These are phyloP conservation scores for Suillus lakei DNA, from an alignment of 768 basidiomycete species.

Conservation along the genomic window DNA sequence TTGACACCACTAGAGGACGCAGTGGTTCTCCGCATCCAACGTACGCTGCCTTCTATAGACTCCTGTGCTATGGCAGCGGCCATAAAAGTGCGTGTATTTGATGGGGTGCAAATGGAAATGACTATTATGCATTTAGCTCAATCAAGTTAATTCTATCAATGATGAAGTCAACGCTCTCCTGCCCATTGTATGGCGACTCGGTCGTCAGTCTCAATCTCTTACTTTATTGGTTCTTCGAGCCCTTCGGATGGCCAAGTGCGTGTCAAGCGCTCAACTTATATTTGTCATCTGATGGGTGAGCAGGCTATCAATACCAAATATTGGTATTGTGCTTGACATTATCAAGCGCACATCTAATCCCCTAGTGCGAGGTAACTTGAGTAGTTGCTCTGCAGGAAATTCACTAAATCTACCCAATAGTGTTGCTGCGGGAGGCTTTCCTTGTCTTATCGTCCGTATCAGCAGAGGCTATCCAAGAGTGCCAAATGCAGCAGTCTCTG, in stretches of 20 bases:
- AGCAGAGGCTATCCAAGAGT: constrained; percentile 23
- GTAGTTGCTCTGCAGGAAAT: not conserved
- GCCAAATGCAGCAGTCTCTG: constrained; percentile 13
- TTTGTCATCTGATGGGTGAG: not conserved
- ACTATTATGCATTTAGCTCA: constrained; percentile 2
- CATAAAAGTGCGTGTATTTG: constrained; percentile 27
- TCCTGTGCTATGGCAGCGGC: constrained; percentile 15
- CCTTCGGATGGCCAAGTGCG: constrained; percentile 21
- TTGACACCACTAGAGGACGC: constrained; percentile 44
- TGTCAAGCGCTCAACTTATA: not conserved
- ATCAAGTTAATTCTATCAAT: not conserved
- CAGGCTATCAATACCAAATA: constrained; percentile 9
- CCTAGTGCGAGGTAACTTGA: constrained; percentile 30
- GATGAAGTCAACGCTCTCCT: constrained; percentile 6
- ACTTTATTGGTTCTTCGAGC: constrained; percentile 24
- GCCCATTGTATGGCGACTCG: constrained; percentile 2
- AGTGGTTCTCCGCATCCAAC: constrained; percentile 18
- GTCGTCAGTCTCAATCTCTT: not conserved
- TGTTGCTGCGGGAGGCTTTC: constrained; percentile 39
- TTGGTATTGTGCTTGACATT: constrained; percentile 28
- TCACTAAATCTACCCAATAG: constrained; percentile 29
- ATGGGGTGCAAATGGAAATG: not conserved
- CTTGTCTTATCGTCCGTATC: constrained; percentile 32
- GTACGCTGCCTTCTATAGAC: constrained; percentile 15
- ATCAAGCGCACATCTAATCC: constrained; percentile 27